phyloP scores from a whole-genome alignment of 1,139 yeast species.

The Scheffersomyces stambukii region DNA sequence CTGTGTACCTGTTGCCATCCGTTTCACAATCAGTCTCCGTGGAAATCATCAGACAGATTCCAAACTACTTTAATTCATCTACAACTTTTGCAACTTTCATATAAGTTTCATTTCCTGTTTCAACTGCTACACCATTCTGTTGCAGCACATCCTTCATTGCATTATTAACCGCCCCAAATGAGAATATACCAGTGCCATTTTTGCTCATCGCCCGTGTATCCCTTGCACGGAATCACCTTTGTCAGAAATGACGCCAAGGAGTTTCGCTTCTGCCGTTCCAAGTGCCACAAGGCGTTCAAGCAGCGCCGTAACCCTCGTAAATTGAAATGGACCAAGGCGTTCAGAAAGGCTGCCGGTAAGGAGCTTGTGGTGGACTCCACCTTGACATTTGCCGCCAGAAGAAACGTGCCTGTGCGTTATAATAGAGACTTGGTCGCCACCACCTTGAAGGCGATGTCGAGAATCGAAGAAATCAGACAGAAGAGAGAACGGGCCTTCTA shows the following conservation, averaged over 20 bases:
- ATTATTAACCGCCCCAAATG: too few relatives aligned
- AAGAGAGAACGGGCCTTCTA: constrained; percentile 98
- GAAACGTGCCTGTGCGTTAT: constrained; percentile 97
- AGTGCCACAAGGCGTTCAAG: constrained; percentile 96
- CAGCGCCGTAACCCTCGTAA: constrained; percentile 99
- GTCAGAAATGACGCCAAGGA: constrained; percentile 98
- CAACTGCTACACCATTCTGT: too few relatives aligned
- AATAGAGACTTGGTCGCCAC: constrained; percentile 94
- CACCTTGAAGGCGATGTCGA: constrained; percentile 90
- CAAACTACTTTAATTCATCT: too few relatives aligned
- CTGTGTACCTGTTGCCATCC: too few relatives aligned
- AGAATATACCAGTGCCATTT: constrained; percentile 94
- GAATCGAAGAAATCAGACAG: constrained; percentile 93
- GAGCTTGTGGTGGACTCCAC: constrained; percentile 98
- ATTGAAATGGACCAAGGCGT: constrained; percentile 97
- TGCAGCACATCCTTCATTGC: too few relatives aligned
- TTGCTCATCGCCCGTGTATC: constrained; percentile 96
- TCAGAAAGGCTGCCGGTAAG: constrained; percentile 98
- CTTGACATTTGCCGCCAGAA: constrained; percentile 91
- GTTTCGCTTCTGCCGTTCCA: constrained; percentile 95
- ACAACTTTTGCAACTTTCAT: too few relatives aligned
- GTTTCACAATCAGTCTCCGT: too few relatives aligned
- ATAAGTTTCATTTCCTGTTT: too few relatives aligned
- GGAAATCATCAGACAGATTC: too few relatives aligned
- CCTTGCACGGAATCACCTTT: constrained; percentile 97